Conservation (phyloP, 371 early-diverging fungal species). For the Catenaria anguillulae region DNA sequence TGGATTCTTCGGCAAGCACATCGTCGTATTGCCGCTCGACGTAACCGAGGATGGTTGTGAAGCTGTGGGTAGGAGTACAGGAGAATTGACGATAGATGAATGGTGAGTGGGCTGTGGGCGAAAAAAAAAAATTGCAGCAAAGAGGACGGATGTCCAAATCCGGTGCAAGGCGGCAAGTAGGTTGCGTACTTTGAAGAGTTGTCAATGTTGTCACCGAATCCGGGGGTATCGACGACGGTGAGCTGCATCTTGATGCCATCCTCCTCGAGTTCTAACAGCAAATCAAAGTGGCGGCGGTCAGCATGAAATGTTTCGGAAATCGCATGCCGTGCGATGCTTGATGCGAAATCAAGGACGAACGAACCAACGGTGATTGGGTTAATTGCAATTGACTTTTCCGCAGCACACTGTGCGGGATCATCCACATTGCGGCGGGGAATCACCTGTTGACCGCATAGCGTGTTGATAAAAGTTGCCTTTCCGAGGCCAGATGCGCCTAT, state of each 20-base stretch:
- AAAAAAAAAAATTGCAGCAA: no score
- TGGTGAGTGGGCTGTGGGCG: no score
- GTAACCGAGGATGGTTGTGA: slow-evolving; percentile 65
- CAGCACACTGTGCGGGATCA: slow-evolving; percentile 50
- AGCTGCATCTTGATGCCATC: slow-evolving; percentile 79
- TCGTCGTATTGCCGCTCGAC: slow-evolving; percentile 82
- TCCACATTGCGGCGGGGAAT: slow-evolving; percentile 36
- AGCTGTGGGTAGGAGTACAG: slow-evolving; percentile 33
- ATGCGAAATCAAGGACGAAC: no score
- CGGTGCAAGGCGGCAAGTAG: no score
- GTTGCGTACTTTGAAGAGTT: slow-evolving; percentile 26
- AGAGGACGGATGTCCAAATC: no score
- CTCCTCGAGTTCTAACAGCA: slow-evolving; percentile 90
- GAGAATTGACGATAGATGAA: no score
- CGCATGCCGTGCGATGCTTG: slow-evolving; percentile 3
- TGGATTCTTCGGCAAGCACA: slow-evolving; percentile 71
- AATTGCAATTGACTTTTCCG: slow-evolving; percentile 71
- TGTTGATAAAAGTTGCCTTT: slow-evolving; percentile 96
- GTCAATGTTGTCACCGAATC: slow-evolving; percentile 76
- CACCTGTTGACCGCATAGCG: slow-evolving; percentile 56
- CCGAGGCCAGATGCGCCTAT: slow-evolving; percentile 82
- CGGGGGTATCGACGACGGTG: slow-evolving; percentile 86
- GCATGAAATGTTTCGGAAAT: no score
- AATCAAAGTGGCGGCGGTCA: no score
- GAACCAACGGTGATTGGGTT: slow-evolving; percentile 50